A percentile compares a stretch with the other conserved stretches of the same genome.
phyloP scores from a whole-genome alignment of 73 alveolate species.

The Tetrahymena elliotti region DNA sequence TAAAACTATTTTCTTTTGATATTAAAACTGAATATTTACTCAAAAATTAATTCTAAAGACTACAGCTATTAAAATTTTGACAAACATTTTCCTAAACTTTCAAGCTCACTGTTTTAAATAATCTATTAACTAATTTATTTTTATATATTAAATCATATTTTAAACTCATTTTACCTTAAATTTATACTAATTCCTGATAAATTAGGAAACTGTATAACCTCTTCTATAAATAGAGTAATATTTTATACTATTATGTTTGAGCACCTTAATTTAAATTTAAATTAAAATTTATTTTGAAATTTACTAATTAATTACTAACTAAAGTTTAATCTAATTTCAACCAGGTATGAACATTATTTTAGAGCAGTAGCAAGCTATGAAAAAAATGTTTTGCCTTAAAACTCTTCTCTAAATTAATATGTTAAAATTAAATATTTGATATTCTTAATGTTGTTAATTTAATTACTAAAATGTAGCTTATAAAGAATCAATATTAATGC shows the following conservation, averaged over 20 bases:
- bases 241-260: no score
- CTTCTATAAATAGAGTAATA: neutral
- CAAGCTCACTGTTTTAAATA: neutral
- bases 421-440: no score
- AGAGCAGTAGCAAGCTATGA: neutral
- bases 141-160: no score
- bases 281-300: no score
- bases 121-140: neutral
- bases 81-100: neutral
- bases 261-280: neutral
- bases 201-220: neutral
- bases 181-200: neutral
- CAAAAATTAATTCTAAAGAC: neutral
- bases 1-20: no score
- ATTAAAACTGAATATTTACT: neutral
- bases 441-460: no score
- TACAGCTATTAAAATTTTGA: neutral
- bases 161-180: neutral
- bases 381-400: neutral
- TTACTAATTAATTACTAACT: neutral
- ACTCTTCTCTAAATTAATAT: neutral
- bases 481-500: neutral
- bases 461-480: neutral
- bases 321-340: neutral
- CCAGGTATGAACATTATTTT: neutral